A percentile compares a stretch with the other conserved stretches of the same genome.
Conservation (phyloP, 345 rosid species). For the Hypericum perforatum region DNA sequence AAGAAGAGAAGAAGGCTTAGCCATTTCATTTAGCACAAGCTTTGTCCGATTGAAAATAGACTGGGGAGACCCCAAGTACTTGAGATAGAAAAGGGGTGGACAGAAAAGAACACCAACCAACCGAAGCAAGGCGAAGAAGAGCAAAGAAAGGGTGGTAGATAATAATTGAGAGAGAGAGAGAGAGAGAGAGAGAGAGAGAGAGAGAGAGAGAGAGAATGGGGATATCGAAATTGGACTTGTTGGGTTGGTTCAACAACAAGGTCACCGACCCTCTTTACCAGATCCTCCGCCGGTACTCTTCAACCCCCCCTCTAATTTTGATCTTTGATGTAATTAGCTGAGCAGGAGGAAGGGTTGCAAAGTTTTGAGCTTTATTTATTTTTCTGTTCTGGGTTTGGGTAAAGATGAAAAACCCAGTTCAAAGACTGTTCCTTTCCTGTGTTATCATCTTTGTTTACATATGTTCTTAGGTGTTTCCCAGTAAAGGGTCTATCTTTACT, state of each 20-base stretch:
- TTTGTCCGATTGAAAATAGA: too few species aligned
- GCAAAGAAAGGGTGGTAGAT: too few species aligned
- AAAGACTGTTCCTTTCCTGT: too few species aligned
- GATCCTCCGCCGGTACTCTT: slow-evolving; percentile 55
- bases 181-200: background rate
- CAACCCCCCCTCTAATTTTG: background rate
- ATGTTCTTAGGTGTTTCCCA: too few species aligned
- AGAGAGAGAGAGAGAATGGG: slow-evolving; percentile 18
- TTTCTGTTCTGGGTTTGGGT: background rate
- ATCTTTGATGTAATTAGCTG: background rate
- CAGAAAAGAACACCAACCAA: too few species aligned
- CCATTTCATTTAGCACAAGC: too few species aligned
- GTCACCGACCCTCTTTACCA: slow-evolving; percentile 62
- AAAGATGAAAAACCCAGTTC: background rate
- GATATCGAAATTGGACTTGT: slow-evolving; percentile 18
- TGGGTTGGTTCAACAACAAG: slow-evolving; percentile 43
- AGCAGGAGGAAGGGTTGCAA: background rate
- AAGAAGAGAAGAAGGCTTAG: too few species aligned
- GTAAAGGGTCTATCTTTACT: too few species aligned
- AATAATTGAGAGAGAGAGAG: background rate
- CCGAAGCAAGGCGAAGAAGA: too few species aligned
- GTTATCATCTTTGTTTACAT: too few species aligned
- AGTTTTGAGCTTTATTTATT: background rate
- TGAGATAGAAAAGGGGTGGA: too few species aligned
- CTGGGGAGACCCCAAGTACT: too few species aligned